phyloP scores from a whole-genome alignment of 2,329 filamentous ascomycete genomes.

The Coleophoma cylindrospora region DNA sequence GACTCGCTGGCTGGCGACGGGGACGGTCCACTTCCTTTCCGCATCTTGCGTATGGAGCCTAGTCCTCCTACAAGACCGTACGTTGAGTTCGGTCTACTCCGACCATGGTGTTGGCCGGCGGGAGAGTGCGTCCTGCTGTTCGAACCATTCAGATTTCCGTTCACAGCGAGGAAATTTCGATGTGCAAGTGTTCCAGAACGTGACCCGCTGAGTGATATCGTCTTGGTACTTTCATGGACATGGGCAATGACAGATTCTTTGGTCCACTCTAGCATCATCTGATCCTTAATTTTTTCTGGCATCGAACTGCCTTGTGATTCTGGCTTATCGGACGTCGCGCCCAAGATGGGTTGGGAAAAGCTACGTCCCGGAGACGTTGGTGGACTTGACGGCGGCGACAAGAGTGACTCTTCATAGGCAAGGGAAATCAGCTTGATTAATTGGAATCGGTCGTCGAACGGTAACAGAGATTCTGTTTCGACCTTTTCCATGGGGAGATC shows the following conservation, averaged over 20 bases:
- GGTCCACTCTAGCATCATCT: conserved; percentile 77
- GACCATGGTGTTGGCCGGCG: conserved; percentile 28
- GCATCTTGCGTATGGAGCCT: conserved; percentile 36
- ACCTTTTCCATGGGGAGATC: conserved; percentile 41
- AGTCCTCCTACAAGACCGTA: conserved; percentile 24
- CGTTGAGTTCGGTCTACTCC: conserved; percentile 21
- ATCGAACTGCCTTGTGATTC: conserved; percentile 46
- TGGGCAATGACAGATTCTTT: conserved; percentile 67
- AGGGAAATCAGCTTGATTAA: conserved; percentile 71
- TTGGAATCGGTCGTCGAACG: conserved; percentile 68
- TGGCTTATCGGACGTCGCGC: conserved; percentile 30
- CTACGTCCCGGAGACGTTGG: conserved; percentile 62
- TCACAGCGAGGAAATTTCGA: conserved; percentile 54
- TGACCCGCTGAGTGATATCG: conserved; percentile 72
- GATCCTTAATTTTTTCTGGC: conserved; percentile 62
- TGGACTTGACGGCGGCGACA: conserved; percentile 66
- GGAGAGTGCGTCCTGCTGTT: conserved; percentile 37
- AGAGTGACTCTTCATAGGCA: conserved; percentile 58
- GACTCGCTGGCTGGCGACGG: conserved; percentile 34
- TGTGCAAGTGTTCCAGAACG: conserved; percentile 51
- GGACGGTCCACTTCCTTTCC: conserved; percentile 51
- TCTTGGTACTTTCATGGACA: conserved; percentile 64
- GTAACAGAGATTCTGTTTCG: conserved; percentile 60
- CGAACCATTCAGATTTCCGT: conserved; percentile 37
- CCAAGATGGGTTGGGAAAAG: conserved; percentile 57